Conservation (phyloP, 352 stramenopile species). For the Phytopythium mirpurense region DNA sequence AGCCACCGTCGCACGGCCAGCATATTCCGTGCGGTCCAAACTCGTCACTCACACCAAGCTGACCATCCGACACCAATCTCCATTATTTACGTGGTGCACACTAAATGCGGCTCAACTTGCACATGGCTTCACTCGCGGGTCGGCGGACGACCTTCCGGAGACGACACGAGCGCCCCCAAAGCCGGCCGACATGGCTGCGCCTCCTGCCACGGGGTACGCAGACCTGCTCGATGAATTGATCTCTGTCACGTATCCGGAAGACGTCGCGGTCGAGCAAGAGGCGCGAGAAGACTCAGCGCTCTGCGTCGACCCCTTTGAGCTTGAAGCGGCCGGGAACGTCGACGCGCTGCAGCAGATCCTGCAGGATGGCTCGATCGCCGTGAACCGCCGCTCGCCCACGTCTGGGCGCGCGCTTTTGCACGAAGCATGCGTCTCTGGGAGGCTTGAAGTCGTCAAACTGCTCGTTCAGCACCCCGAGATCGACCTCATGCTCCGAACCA, state of each 20-base stretch:
- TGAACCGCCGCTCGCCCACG: conserved; percentile 28
- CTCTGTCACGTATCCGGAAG: conserved; percentile 6
- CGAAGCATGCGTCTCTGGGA: conserved; percentile 46
- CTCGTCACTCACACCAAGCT: no score
- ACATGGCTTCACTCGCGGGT: no score
- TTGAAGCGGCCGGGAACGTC: conserved; percentile 25
- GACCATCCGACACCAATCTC: no score
- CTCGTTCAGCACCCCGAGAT: conserved; percentile 37
- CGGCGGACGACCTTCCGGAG: no score
- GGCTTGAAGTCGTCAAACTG: conserved; percentile 48
- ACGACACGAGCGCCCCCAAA: neutral
- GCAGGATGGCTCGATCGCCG: conserved; percentile 4
- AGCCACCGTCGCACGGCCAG: neutral
- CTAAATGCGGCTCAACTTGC: no score
- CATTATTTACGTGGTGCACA: no score
- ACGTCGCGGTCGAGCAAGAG: neutral
- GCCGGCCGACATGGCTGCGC: conserved; percentile 9
- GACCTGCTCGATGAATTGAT: conserved; percentile 51
- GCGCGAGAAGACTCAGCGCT: neutral
- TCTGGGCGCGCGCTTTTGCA: conserved; percentile 56
- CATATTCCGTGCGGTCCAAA: neutral
- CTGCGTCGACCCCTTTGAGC: conserved; percentile 11
- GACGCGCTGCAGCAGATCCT: conserved; percentile 21
- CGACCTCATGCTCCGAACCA: conserved; percentile 54
- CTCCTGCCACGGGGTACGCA: conserved; percentile 11